phyloP scores from a whole-genome alignment of 2,329 filamentous ascomycete genomes.

The Thielaviopsis cerberus region DNA sequence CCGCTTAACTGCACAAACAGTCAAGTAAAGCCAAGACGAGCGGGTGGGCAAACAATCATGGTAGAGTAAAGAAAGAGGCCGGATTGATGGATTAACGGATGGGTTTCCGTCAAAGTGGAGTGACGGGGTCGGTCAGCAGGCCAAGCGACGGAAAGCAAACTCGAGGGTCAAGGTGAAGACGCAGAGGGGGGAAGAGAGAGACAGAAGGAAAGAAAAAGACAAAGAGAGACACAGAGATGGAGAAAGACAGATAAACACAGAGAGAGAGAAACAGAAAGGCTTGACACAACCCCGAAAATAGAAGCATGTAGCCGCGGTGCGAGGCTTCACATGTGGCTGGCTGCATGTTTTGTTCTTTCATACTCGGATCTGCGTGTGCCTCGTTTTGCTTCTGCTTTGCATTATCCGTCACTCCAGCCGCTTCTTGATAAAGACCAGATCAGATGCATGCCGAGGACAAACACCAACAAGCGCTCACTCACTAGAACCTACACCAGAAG shows the following conservation, averaged over 20 bases:
- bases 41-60: neutral
- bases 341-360: too few relatives aligned
- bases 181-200: neutral
- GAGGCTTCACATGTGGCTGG: too few relatives aligned
- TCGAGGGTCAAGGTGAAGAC: too few relatives aligned
- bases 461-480: neutral
- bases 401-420: neutral
- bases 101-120: neutral
- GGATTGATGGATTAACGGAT: neutral
- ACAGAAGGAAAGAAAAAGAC: neutral
- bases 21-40: neutral
- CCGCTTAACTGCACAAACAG: too few relatives aligned
- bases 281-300: too few relatives aligned
- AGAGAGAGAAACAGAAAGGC: too few relatives aligned
- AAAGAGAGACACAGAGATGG: too few relatives aligned
- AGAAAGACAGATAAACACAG: too few relatives aligned
- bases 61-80: neutral
- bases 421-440: neutral
- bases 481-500: neutral
- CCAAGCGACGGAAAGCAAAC: neutral
- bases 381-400: neutral
- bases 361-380: too few relatives aligned
- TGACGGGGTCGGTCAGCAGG: neutral
- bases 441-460: neutral
- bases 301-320: too few relatives aligned